phyloP scores from a whole-genome alignment of 257 asterid genomes.

The Gardenia jasminoides region DNA sequence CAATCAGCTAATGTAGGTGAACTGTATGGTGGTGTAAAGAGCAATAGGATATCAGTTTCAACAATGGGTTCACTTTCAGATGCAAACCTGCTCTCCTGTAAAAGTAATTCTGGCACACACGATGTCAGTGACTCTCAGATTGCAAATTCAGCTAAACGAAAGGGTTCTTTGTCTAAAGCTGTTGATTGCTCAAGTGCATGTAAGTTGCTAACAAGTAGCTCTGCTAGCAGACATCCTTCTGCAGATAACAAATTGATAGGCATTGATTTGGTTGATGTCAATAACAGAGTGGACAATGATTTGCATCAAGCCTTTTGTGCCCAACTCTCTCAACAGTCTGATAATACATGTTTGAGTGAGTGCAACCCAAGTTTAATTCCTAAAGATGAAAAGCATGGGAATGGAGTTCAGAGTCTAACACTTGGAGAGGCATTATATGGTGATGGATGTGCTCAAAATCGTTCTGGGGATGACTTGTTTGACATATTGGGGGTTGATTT shows the following conservation, averaged over 20 bases:
- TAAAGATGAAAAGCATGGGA: conserved; percentile 31
- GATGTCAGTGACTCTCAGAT: conserved; percentile 20
- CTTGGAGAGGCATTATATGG: conserved; percentile 26
- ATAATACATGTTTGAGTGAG: conserved; percentile 26
- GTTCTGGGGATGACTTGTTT: conserved; percentile 70
- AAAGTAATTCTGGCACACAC: conserved; percentile 19
- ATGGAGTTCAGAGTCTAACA: conserved; percentile 25
- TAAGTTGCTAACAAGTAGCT: conserved; percentile 27
- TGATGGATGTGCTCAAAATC: conserved; percentile 32
- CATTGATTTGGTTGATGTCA: conserved; percentile 22
- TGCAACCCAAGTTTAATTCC: conserved; percentile 29
- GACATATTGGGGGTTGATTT: conserved; percentile 86
- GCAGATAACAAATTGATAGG: conserved; percentile 25
- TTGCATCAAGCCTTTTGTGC: conserved; percentile 31
- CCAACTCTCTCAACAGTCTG: conserved; percentile 25
- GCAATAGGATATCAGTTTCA: conserved; percentile 23
- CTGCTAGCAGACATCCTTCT: conserved; percentile 23
- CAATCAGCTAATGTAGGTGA: conserved; percentile 26
- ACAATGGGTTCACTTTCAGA: conserved; percentile 18
- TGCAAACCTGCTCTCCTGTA: conserved; percentile 25
- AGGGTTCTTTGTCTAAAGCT: conserved; percentile 27
- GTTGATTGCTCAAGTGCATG: conserved; percentile 25
- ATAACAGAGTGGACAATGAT: conserved; percentile 27
- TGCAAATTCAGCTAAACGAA: conserved; percentile 32
- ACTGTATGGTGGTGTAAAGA: conserved; percentile 20